A percentile compares a stretch with the other conserved stretches of the same genome.
Evolutionary conservation across 306 rosid species (phyloP).

Genomic region (Inga oerstediana): DNA sequence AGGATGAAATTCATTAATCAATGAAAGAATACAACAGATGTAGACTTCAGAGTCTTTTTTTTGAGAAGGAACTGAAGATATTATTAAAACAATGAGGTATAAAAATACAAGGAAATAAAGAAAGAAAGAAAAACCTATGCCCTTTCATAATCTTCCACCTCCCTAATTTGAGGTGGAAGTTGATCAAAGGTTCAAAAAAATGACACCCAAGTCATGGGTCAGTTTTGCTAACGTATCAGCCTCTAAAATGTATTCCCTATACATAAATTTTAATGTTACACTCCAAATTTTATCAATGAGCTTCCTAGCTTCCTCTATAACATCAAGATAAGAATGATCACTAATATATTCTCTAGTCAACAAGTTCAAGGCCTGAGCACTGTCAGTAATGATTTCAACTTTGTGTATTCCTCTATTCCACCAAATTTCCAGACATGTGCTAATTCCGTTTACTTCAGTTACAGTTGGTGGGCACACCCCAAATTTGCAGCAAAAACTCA

Average conservation of each 20-base stretch:
- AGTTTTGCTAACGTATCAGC: background rate
- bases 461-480: background rate
- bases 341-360: background rate
- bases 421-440: background rate
- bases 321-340: background rate
- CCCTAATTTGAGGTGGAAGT: background rate
- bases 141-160: background rate
- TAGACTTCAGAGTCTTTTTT: background rate
- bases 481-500: constrained; percentile 40
- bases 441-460: background rate
- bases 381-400: background rate
- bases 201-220: background rate
- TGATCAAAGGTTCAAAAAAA: background rate
- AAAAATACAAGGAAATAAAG: background rate
- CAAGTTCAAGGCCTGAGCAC: background rate
- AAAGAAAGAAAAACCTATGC: background rate
- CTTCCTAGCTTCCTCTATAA: background rate
- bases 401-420: background rate
- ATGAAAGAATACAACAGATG: background rate
- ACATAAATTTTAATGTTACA: background rate
- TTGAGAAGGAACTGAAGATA: background rate
- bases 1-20: background rate
- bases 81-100: background rate
- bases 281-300: background rate
- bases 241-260: background rate